Evolutionary conservation across 352 stramenopile species (phyloP).

Genomic region (Pythium angustatum): DNA sequence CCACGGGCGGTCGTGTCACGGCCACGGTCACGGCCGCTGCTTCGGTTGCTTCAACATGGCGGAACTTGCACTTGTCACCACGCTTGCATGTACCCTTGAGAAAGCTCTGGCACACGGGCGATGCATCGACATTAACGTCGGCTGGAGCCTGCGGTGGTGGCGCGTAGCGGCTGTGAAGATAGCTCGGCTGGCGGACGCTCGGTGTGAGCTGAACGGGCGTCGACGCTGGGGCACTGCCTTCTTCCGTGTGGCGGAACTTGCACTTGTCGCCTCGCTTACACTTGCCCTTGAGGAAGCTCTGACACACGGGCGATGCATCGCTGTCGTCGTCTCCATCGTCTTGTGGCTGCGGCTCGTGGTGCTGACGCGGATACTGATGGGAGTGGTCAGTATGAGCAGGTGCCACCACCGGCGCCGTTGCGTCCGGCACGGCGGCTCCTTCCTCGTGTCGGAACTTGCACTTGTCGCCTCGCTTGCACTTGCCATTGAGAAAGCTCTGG

Average conservation of each 20-base stretch:
- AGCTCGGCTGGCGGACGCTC: no score
- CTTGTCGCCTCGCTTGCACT: slow-evolving; percentile 41
- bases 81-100: slow-evolving; percentile 46
- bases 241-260: slow-evolving; percentile 14
- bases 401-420: background rate
- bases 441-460: slow-evolving; percentile 34
- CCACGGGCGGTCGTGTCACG: no score
- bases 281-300: slow-evolving; percentile 41
- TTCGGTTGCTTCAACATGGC: slow-evolving; percentile 15
- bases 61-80: slow-evolving; percentile 35
- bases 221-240: background rate
- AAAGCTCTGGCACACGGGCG: slow-evolving; percentile 35
- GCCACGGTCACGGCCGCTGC: background rate
- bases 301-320: slow-evolving; percentile 38
- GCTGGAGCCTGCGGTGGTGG: no score
- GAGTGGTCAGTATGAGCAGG: background rate
- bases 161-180: no score
- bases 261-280: slow-evolving; percentile 41
- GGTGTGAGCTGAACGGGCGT: no score
- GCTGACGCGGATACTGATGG: no score
- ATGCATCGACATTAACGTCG: no score
- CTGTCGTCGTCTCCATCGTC: background rate
- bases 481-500: slow-evolving; percentile 40
- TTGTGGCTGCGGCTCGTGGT: background rate
- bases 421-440: no score